Percentiles rank a stretch among this genome's conserved stretches.
Conservation (phyloP, 140 eudicot species). For the Cichorium intybus region DNA sequence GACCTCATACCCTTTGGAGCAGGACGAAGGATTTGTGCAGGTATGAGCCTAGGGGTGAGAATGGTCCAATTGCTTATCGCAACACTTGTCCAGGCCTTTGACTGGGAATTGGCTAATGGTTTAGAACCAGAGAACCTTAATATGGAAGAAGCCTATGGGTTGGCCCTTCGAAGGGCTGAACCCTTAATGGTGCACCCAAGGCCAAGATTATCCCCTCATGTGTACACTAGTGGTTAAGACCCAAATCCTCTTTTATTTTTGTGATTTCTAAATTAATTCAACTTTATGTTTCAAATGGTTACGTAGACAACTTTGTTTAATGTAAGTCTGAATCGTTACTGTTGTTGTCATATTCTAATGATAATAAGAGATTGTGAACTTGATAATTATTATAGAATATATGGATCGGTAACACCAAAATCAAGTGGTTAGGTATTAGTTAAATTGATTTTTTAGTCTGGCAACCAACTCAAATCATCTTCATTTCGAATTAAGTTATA, state of each 20-base stretch:
- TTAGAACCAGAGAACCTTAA: constrained; percentile 36
- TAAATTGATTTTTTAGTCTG: too few species aligned
- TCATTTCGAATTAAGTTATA: too few species aligned
- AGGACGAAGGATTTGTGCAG: constrained; percentile 87
- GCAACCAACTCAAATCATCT: too few species aligned
- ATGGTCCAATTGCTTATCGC: constrained; percentile 79
- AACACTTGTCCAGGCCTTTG: constrained; percentile 62
- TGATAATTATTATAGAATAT: too few species aligned
- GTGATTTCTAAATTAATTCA: background rate
- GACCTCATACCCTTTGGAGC: constrained; percentile 90
- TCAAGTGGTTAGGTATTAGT: too few species aligned
- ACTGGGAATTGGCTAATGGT: constrained; percentile 55
- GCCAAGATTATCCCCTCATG: constrained; percentile 53
- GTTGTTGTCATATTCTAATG: too few species aligned
- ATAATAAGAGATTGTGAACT: too few species aligned
- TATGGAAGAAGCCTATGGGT: constrained; percentile 87
- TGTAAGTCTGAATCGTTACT: too few species aligned
- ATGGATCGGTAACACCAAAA: too few species aligned
- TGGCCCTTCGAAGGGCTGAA: constrained; percentile 67
- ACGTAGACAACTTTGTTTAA: too few species aligned
- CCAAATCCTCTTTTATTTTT: background rate
- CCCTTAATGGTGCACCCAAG: constrained; percentile 67
- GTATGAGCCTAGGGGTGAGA: constrained; percentile 68
- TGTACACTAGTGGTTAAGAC: constrained; percentile 23
- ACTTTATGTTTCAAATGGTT: too few species aligned